phyloP scores from a whole-genome alignment of 1,284 basidiomycete species.

The Entoloma clypeatum region DNA sequence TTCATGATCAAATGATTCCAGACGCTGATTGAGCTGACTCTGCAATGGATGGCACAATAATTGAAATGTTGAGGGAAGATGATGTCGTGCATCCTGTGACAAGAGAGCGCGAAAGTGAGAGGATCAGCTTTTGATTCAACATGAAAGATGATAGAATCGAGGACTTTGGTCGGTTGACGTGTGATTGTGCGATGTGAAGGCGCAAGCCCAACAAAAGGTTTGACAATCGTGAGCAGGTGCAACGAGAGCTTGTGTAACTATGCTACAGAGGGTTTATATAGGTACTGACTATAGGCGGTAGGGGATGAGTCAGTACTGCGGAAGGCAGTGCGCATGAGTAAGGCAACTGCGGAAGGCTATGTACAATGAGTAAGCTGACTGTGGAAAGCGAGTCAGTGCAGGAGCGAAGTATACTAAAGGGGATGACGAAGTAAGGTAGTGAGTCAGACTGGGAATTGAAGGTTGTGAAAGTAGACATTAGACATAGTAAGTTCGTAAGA shows the following conservation, averaged over 20 bases:
- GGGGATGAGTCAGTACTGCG: too few relatives aligned
- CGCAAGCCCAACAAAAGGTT: slow-evolving; percentile 56
- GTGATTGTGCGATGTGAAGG: slow-evolving; percentile 44
- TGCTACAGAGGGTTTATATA: too few relatives aligned
- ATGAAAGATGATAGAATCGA: slow-evolving; percentile 53
- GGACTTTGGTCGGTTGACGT: slow-evolving; percentile 59
- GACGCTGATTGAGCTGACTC: slow-evolving; percentile 51
- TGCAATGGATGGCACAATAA: slow-evolving; percentile 54
- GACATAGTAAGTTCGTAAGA: too few relatives aligned
- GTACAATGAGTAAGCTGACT: too few relatives aligned
- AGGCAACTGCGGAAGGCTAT: too few relatives aligned
- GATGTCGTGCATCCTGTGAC: slow-evolving; percentile 48
- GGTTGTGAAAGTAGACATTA: too few relatives aligned
- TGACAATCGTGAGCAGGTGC: slow-evolving; percentile 55
- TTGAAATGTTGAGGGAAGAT: slow-evolving; percentile 57
- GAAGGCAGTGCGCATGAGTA: too few relatives aligned
- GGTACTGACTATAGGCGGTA: too few relatives aligned
- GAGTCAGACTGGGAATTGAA: too few relatives aligned
- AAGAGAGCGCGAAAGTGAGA: slow-evolving; percentile 48
- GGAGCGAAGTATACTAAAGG: too few relatives aligned
- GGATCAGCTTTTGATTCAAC: slow-evolving; percentile 51
- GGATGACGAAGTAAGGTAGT: too few relatives aligned
- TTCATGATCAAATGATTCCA: slow-evolving; percentile 60
- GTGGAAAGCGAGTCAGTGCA: too few relatives aligned
- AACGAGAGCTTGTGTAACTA: slow-evolving; percentile 57